Percentiles rank a stretch among this genome's conserved stretches.
phyloP scores from a whole-genome alignment of 805 yeast species.

The Naumovozyma dairenensis region DNA sequence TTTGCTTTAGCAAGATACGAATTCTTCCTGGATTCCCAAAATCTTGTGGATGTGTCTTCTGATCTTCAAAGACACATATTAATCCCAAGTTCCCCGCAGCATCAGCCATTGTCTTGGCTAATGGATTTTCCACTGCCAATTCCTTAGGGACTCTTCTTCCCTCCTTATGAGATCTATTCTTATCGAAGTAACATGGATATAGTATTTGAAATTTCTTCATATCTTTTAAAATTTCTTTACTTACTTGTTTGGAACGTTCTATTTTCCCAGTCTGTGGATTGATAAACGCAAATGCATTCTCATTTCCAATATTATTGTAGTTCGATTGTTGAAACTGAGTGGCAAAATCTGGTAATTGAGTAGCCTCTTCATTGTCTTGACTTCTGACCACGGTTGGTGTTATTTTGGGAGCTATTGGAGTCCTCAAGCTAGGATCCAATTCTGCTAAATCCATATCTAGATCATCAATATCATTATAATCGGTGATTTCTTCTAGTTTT shows the following conservation, averaged over 20 bases:
- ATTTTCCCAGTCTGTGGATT: constrained; percentile 25
- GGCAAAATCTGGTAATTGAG: constrained; percentile 26
- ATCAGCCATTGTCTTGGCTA: constrained; percentile 73
- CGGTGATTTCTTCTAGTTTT: constrained; percentile 58
- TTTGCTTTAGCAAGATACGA: constrained; percentile 54
- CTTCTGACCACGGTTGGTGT: constrained; percentile 53
- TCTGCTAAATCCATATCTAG: constrained; percentile 91
- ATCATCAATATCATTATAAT: constrained; percentile 79
- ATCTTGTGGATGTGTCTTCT: constrained; percentile 90
- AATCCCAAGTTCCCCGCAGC: constrained; percentile 40
- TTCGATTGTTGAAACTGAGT: constrained; percentile 1
- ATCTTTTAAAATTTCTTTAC: constrained; percentile 51
- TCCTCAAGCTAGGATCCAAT: constrained; percentile 60
- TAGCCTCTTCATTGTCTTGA: constrained; percentile 33
- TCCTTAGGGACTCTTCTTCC: constrained; percentile 71
- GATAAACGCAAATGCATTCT: constrained; percentile 14
- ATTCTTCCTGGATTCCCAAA: constrained; percentile 97
- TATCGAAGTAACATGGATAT: constrained; percentile 91
- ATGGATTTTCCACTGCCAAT: constrained; percentile 76
- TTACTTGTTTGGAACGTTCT: constrained; percentile 26
- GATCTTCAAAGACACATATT: constrained; percentile 52
- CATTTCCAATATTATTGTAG: neutral
- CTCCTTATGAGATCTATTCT: constrained; percentile 57
- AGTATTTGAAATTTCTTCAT: constrained; percentile 61
- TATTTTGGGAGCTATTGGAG: constrained; percentile 65